A percentile compares a stretch with the other conserved stretches of the same genome.
Conservation (phyloP, 2,329 filamentous ascomycete genomes). For the Kalaharituber pfeilii region DNA sequence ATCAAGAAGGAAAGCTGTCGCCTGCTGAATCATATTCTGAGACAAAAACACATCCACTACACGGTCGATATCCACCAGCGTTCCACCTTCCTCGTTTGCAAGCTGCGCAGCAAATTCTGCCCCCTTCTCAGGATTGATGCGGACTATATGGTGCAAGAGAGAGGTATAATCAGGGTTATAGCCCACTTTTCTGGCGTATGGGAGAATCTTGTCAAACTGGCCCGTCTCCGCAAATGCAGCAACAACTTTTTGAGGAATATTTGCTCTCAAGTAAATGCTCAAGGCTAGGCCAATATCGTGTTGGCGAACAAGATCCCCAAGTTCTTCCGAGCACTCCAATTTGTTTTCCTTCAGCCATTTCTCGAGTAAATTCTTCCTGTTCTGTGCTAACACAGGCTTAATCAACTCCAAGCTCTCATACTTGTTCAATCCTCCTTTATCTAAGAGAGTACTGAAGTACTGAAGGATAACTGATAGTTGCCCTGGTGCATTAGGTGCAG, state of each 20-base stretch:
- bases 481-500: constrained; percentile 57
- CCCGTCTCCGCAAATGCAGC: constrained; percentile 88
- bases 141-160: constrained; percentile 79
- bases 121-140: constrained; percentile 81
- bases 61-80: constrained; percentile 78
- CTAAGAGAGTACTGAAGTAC: constrained; percentile 92
- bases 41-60: constrained; percentile 97
- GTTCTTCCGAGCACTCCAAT: constrained; percentile 85
- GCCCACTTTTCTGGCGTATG: constrained; percentile 66
- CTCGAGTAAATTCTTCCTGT: constrained; percentile 85
- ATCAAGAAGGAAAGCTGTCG: constrained; percentile 93
- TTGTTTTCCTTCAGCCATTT: constrained; percentile 98
- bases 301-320: constrained; percentile 80
- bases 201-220: constrained; percentile 90
- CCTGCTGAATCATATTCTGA: constrained; percentile 93
- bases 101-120: constrained; percentile 86
- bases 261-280: constrained; percentile 76
- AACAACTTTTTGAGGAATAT: constrained; percentile 82
- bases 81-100: constrained; percentile 72
- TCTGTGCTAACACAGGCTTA: constrained; percentile 78
- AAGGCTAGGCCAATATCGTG: constrained; percentile 82
- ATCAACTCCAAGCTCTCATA: constrained; percentile 90
- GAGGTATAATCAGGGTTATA: constrained; percentile 94
- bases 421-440: constrained; percentile 83
- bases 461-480: constrained; percentile 90